phyloP scores from a whole-genome alignment of 1,284 basidiomycete species.

The Leccinum fallax region DNA sequence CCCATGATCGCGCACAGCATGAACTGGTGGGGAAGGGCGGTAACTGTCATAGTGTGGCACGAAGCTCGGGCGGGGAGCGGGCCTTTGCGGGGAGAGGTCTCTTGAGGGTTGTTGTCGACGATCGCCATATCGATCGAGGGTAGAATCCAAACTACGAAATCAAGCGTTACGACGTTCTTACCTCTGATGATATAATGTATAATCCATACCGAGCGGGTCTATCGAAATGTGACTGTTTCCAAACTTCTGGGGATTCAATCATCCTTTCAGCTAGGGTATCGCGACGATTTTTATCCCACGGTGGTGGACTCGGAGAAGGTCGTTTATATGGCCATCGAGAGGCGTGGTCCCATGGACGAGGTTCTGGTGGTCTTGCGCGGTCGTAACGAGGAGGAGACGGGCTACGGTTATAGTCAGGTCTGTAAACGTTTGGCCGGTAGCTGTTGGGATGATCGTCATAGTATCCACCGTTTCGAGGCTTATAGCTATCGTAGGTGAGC shows the following conservation, averaged over 20 bases:
- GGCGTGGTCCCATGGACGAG: constrained; percentile 37
- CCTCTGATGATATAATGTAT: constrained; percentile 24
- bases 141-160: constrained; percentile 28
- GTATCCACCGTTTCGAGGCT: constrained; percentile 43
- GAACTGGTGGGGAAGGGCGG: constrained; percentile 38
- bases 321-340: constrained; percentile 35
- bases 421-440: constrained; percentile 43
- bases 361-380: constrained; percentile 35
- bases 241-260: constrained; percentile 70
- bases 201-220: constrained; percentile 33
- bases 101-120: constrained; percentile 35
- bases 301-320: constrained; percentile 38
- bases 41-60: constrained; percentile 44
- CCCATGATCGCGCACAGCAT: constrained; percentile 35
- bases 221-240: constrained; percentile 60
- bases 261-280: constrained; percentile 54
- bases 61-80: constrained; percentile 30
- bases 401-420: constrained; percentile 42
- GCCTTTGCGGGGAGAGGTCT: constrained; percentile 40
- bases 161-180: constrained; percentile 24
- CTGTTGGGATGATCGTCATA: constrained; percentile 44
- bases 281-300: constrained; percentile 38
- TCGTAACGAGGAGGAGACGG: constrained; percentile 56
- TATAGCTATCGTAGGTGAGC: constrained; percentile 54
- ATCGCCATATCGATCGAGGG: constrained; percentile 33